Conservation (phyloP, 2,329 filamentous ascomycete species). For the Colletotrichum tropicicola region DNA sequence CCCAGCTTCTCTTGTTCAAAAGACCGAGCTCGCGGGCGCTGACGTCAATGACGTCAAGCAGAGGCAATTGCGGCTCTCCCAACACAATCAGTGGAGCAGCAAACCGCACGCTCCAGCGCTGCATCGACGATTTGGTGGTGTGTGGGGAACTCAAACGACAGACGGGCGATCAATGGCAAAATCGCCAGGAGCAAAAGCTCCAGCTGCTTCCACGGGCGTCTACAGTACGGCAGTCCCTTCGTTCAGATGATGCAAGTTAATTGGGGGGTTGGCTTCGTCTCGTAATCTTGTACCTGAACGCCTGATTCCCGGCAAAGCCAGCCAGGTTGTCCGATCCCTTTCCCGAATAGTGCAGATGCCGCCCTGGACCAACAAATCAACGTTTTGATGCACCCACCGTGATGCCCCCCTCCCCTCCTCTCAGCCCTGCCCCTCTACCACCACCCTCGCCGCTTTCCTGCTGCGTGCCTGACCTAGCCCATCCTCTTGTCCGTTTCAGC, state of each 20-base stretch:
- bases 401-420: not conserved
- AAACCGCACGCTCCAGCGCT: not conserved
- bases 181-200: conserved; percentile 20
- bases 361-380: conserved; percentile 8
- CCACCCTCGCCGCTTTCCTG: not conserved
- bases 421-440: not conserved
- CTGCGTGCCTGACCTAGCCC: conserved; percentile 38
- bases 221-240: not conserved
- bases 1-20: not conserved
- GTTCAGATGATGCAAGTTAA: conserved; percentile 12
- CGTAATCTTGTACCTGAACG: conserved; percentile 27
- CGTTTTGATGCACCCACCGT: conserved; percentile 1
- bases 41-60: conserved; percentile 33
- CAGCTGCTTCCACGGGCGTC: not conserved
- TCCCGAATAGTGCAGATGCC: conserved; percentile 10
- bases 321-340: conserved; percentile 11
- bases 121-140: conserved; percentile 19
- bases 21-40: conserved; percentile 2
- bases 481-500: conserved; percentile 63
- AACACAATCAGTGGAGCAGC: conserved; percentile 23
- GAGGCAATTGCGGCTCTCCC: conserved; percentile 26
- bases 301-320: conserved; percentile 21
- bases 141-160: conserved; percentile 22
- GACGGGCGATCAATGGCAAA: conserved; percentile 23
- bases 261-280: conserved; percentile 3